Evolutionary conservation across 2,329 filamentous ascomycete species (phyloP), one percentile per base, ranked within the genome.

Genomic region (Cladorrhinum sp.): DNA sequence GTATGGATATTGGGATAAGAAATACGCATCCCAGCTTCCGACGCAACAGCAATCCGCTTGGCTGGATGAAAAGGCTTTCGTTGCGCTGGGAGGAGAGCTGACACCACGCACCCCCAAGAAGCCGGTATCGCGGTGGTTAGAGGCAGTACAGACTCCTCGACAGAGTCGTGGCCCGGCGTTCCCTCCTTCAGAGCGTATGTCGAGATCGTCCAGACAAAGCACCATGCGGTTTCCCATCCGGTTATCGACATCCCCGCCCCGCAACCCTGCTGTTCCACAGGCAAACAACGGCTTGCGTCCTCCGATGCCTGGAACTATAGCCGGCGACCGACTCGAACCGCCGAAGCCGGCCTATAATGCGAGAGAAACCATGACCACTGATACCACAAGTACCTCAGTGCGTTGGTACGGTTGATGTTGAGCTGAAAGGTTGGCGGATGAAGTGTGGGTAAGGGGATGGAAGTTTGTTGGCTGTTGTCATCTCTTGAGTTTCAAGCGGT

Each of bases 51-150:
- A 49, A 23, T 20, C 32, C 22, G 18, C 32, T 16, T 64, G 60
- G 27, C 56, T 66, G 23, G 64, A 67, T 41, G 62, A 64, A 25
- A 63, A 67, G 36, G 62, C 64, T 10, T 66, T 66, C 45, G 54
- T 36, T 12, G 62, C 65, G 7, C 58, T 67, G 2, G 62, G 61
- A 8, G 62, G 65, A 12, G 58, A 57, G 16, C 59, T 41, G 1
- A 62, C 57, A 1, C 61, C 55, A 0, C 45, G 10, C 12, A 25
- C 13, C 3, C 55, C 55, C 16, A 45, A 53, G 22, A 65, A 64
- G 32, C 65, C 61, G 6, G 62, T 64, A 20, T 57, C 49, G 25
- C 38, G 48, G 18, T 67, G 66, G 66, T 41, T 67, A 8, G 55
- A 59, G 10, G 62, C 54, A 6, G 61, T 67, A 18, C 60, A 53